Evolutionary conservation across 352 stramenopile species (phyloP).

Genomic region (Peronospora tabacina): DNA sequence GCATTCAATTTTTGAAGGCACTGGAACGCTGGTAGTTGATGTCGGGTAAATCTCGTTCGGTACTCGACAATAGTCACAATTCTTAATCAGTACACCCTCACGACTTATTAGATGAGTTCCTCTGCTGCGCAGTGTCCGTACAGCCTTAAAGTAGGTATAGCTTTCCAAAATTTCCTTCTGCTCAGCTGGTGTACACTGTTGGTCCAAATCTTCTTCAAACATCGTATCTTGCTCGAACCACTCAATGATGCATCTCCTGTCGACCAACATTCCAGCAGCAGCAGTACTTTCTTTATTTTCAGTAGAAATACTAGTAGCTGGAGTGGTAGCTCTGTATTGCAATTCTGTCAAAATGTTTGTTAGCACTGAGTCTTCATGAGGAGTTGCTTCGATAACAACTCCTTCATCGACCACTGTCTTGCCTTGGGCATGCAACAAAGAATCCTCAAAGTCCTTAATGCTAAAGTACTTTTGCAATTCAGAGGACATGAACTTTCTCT

Average conservation of each 20-base stretch:
- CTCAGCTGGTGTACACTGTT: conserved; percentile 59
- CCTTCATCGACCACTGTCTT: conserved; percentile 19
- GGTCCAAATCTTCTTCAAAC: conserved; percentile 84
- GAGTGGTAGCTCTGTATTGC: conserved; percentile 15
- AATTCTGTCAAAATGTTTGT: conserved; percentile 44
- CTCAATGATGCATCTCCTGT: conserved; percentile 55
- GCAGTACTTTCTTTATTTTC: conserved; percentile 13
- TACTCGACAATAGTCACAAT: conserved; percentile 47
- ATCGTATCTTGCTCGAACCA: conserved; percentile 88
- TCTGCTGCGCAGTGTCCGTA: conserved; percentile 36
- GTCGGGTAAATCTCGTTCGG: conserved; percentile 62
- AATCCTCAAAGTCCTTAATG: conserved; percentile 70
- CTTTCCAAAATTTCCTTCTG: conserved; percentile 69
- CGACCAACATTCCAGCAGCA: conserved; percentile 10
- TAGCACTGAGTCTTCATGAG: conserved; percentile 48
- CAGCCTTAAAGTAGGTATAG: conserved; percentile 62
- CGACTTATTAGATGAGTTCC: conserved; percentile 34
- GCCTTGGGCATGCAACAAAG: conserved; percentile 40
- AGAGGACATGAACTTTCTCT: conserved; percentile 73
- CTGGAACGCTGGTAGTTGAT: conserved; percentile 45
- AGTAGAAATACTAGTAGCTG: background rate
- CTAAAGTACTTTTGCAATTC: conserved; percentile 84
- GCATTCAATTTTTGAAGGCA: conserved; percentile 60
- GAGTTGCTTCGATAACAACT: conserved; percentile 21
- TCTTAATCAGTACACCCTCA: conserved; percentile 41